Evolutionary conservation across 2,329 filamentous ascomycete genomes (phyloP), one percentile per base, ranked within the genome.

Genomic region (Ophiostoma angusticollis): DNA sequence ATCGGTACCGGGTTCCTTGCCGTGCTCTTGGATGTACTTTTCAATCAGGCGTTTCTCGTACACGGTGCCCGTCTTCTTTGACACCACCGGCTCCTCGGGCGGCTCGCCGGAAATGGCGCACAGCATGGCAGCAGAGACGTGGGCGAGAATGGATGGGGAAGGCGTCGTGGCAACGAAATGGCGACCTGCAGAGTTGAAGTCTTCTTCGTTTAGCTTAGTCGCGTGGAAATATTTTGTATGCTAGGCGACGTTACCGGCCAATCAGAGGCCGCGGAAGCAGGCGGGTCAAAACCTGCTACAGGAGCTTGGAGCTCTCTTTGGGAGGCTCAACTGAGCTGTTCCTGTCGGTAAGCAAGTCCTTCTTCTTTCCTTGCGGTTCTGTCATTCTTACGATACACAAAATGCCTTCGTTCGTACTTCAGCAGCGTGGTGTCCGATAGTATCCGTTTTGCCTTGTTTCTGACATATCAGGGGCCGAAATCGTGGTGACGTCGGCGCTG

Each of bases 1-100:
- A 55, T 84, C 84, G 41, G 81, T 91, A 42, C 86, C 79, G 22
- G 91, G 91, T 54, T 98, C 91, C 49, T 85, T 93, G 53, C 84
- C 42, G 61, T 96, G 77, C 61, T 96, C 85, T 48, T 82, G 74
- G 54, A 98, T 86, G 59, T 95, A 94, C 51, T 89, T 83, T 59
- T 95, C 86, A 54, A 98, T 89, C 47, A 98, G 70, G 36, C 89
- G 81, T 65, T 85, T 93, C 64, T 98, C 91, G 61, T 93, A 98
- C 36, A 96, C 76, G 58, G 82, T 80, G 52, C 89, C 84, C 84
- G 55, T 21, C 67, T 95, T 93, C 61, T 83, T 81, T 56, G 91
- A 98, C 55, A 86, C 84, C 50, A 96, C 89, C 40, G 91, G 87
- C 63, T 86, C 80, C 65, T 94, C 83, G 49, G 91, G 89, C 65